phyloP scores from a whole-genome alignment of 352 stramenopile genomes.

The Pythium rishiriense region DNA sequence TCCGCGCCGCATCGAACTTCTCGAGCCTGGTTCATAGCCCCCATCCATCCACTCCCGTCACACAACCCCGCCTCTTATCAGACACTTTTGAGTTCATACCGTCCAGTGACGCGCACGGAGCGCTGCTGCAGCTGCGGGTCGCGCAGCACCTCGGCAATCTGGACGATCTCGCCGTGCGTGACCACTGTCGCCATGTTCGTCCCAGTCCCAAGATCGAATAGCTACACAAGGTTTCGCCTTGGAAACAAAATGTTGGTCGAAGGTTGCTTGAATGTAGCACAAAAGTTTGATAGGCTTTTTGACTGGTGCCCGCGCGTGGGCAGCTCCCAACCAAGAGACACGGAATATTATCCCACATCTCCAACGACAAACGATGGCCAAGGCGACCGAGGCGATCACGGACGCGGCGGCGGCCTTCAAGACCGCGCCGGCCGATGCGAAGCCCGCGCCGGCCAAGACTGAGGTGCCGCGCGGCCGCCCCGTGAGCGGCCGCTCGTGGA shows the following conservation, averaged over 20 bases:
- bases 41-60: not conserved
- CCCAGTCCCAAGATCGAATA: not conserved
- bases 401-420: slow-evolving; percentile 18
- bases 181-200: slow-evolving; percentile 26
- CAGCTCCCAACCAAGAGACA: slow-evolving; percentile 32
- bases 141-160: slow-evolving; percentile 77
- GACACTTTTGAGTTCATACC: slow-evolving; percentile 23
- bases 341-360: too few relatives aligned
- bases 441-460: slow-evolving; percentile 5
- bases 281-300: slow-evolving; percentile 15
- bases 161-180: slow-evolving; percentile 65
- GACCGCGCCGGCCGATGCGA: slow-evolving; percentile 18
- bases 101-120: slow-evolving; percentile 75
- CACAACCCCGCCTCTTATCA: not conserved
- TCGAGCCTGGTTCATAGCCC: slow-evolving; percentile 38
- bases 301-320: slow-evolving; percentile 25
- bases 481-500: slow-evolving; percentile 81
- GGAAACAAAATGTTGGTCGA: slow-evolving; percentile 26
- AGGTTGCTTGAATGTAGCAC: slow-evolving; percentile 22
- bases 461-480: slow-evolving; percentile 52
- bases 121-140: slow-evolving; percentile 66
- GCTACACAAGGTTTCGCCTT: not conserved
- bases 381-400: slow-evolving; percentile 26
- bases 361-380: slow-evolving; percentile 6
- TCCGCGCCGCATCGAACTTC: slow-evolving; percentile 55